Conservation (phyloP, 257 asterid species). For the Nyctanthes arbortristis region DNA sequence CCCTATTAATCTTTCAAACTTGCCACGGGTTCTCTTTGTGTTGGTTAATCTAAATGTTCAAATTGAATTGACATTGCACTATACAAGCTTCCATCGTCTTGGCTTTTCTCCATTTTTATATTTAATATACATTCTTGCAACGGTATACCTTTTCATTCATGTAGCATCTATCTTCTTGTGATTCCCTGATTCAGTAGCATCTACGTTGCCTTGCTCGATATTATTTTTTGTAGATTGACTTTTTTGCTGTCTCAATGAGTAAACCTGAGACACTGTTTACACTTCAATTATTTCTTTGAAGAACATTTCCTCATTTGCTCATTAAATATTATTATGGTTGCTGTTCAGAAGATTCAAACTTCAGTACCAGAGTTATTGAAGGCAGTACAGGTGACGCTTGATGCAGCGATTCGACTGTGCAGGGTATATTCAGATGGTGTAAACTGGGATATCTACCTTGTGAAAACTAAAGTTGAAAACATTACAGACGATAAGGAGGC, state of each 20-base stretch:
- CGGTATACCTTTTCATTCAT: neutral
- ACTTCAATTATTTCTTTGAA: neutral
- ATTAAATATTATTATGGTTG: conserved; percentile 20
- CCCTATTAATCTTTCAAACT: conserved; percentile 18
- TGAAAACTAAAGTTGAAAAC: conserved; percentile 36
- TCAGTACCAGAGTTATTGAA: conserved; percentile 66
- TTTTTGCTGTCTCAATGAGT: neutral
- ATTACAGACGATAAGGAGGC: conserved; percentile 38
- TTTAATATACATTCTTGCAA: conserved; percentile 1
- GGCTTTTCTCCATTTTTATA: neutral
- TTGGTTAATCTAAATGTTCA: too few species aligned
- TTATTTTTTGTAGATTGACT: neutral
- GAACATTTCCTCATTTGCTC: conserved; percentile 6
- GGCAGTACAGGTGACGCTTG: conserved; percentile 61
- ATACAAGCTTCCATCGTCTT: conserved; percentile 9
- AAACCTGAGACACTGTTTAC: conserved; percentile 10
- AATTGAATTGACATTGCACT: too few species aligned
- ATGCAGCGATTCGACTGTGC: conserved; percentile 72
- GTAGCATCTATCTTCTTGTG: neutral
- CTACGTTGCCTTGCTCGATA: neutral
- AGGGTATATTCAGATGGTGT: conserved; percentile 69
- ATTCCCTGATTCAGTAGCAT: neutral
- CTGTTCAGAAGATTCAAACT: conserved; percentile 52
- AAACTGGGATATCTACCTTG: conserved; percentile 60
- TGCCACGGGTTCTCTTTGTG: too few species aligned